Base-by-base conservation (phyloP, 768 basidiomycete species). In the Boletus tylopilopsis region DNA sequence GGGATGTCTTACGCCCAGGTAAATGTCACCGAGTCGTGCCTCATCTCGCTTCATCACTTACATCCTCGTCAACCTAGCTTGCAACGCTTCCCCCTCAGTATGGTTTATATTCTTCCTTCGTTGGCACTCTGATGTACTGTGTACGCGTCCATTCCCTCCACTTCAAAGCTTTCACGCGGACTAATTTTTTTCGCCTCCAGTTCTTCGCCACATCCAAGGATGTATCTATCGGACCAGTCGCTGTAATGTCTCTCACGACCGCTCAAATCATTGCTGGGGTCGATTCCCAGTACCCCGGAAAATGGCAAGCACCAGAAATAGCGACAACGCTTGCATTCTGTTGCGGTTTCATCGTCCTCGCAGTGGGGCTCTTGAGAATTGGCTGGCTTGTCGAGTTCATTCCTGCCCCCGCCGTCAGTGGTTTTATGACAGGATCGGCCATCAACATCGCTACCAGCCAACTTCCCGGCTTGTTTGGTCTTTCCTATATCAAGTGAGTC, bases 221-320 rank as follows among this genome's bases (percentile, higher is more conserved):
- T 74, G 90, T 99, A 35, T 94, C 93, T n/a, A 98, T 99, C 58
- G 96, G 96, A 42, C 96, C 96, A 2, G 95, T 98, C 58, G 95
- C 96, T 8, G 95, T 99, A 64, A 96, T 99, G 94, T 94, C 92
- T 2, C 78, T 96, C 43, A 87, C 89, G 18, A 81, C 84, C 16
- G 78, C 90, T 8, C 82, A 90, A 64, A 83, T 97, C 55, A 89
- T 97, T 63, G 71, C 76, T 13, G 68, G 77, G 30, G 81, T 96
- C 45, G 61, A 85, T 37, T 59, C 71, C 0, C 59, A 65, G 10
- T 71, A 82, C 58, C 84, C 80, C 1, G 70, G 69, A n/a, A 61
- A 73, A 58, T 95, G 82, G 80, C 57, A 69, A 4, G 75, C 73
- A 1, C 84, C 88, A 2, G 74, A 82, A 49, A 97, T 99, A 51